These are phyloP conservation scores for Cladosporium oxysporum DNA, from an alignment of 2,329 filamentous ascomycete genomes.

Conservation along the genomic window DNA sequence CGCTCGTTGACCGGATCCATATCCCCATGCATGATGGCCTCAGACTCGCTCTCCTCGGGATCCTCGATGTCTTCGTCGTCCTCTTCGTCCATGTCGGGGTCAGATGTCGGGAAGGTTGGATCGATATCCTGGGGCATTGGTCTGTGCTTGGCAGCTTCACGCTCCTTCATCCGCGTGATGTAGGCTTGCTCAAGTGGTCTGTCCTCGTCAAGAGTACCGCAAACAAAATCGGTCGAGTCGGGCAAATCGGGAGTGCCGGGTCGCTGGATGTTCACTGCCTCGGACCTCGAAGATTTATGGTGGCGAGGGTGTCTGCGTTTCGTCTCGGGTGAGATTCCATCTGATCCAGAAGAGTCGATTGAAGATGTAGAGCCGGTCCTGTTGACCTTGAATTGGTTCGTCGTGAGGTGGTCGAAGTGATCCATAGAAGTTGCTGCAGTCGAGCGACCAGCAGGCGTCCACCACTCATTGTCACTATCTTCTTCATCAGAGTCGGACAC, in stretches of 20 bases:
- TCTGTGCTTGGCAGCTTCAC: constrained; percentile 77
- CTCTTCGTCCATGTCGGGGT: constrained; percentile 80
- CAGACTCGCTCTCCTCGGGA: constrained; percentile 65
- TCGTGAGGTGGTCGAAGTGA: constrained; percentile 47
- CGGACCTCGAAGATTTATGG: constrained; percentile 16
- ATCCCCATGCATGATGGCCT: constrained; percentile 61
- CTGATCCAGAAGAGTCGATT: constrained; percentile 52
- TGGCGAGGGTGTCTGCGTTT: constrained; percentile 13
- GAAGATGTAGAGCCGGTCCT: constrained; percentile 54
- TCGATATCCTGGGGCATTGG: constrained; percentile 94
- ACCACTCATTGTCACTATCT: constrained; percentile 67
- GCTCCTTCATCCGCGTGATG: constrained; percentile 77
- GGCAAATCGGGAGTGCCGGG: constrained; percentile 69
- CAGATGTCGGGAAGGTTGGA: constrained; percentile 93
- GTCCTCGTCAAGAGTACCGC: constrained; percentile 94
- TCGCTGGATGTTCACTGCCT: constrained; percentile 36
- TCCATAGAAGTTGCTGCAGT: constrained; percentile 58
- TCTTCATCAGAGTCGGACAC: constrained; percentile 69
- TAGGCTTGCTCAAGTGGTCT: constrained; percentile 93
- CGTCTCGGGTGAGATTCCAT: constrained; percentile 26
- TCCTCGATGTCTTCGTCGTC: constrained; percentile 64
- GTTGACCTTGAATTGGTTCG: constrained; percentile 37
- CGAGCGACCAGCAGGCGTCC: constrained; percentile 59
- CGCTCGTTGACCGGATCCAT: constrained; percentile 35
- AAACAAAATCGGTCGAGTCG: constrained; percentile 99